Percentiles rank a stretch among this genome's conserved stretches.
These are phyloP conservation scores for Wickerhamia fluorescens DNA, from an alignment of 805 yeast species.

Conservation along the genomic window DNA sequence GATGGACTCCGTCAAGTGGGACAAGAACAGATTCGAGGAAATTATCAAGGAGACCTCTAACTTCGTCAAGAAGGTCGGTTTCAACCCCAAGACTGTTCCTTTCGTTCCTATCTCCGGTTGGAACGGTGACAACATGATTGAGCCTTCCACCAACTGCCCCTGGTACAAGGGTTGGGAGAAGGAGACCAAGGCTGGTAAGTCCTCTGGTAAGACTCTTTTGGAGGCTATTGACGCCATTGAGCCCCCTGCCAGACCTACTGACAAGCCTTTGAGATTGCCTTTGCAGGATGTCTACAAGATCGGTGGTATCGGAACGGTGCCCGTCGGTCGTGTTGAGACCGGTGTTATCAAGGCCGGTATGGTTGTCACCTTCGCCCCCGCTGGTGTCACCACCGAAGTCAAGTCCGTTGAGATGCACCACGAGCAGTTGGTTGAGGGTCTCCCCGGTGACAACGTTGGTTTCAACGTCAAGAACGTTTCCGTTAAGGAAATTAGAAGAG, in stretches of 20 bases:
- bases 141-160: conserved; percentile 72
- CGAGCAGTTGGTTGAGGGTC: conserved; percentile 70
- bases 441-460: conserved; percentile 89
- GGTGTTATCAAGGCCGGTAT: conserved; percentile 89
- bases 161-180: conserved; percentile 86
- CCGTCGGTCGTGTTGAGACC: conserved; percentile 92
- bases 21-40: conserved; percentile 72
- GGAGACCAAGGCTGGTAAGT: conserved; percentile 64
- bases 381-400: conserved; percentile 84
- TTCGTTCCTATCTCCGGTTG: conserved; percentile 91
- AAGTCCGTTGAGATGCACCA: conserved; percentile 88
- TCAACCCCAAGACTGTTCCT: conserved; percentile 73
- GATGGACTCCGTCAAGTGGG: conserved; percentile 87
- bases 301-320: conserved; percentile 89
- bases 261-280: conserved; percentile 84
- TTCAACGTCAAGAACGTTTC: conserved; percentile 89
- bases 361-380: conserved; percentile 86
- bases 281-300: conserved; percentile 90
- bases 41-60: conserved; percentile 69
- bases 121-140: conserved; percentile 93
- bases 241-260: conserved; percentile 75
- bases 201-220: conserved; percentile 74
- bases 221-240: conserved; percentile 82
- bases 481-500: conserved; percentile 84
- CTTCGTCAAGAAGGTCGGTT: conserved; percentile 82